Conservation (phyloP, 208 protist genomes). For the Crithidia acanthocephali region DNA sequence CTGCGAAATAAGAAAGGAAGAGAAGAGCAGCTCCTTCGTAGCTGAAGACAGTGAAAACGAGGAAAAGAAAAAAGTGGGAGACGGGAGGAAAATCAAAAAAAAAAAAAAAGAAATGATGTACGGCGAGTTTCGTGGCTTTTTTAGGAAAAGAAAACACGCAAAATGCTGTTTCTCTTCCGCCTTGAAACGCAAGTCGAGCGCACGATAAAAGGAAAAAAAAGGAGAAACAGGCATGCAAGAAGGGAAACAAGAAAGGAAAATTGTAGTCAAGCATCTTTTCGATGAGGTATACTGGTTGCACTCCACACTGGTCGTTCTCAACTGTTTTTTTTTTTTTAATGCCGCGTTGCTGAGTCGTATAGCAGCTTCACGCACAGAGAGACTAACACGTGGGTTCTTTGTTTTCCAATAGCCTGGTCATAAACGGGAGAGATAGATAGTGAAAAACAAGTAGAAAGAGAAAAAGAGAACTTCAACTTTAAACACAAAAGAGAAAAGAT, state of each 20-base stretch:
- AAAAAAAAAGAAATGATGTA: neutral
- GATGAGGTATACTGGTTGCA: conserved; percentile 6
- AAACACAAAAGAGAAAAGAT: too few relatives aligned
- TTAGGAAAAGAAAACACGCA: conserved; percentile 16
- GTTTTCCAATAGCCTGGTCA: neutral
- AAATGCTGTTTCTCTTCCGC: neutral
- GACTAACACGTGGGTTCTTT: neutral
- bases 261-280: neutral
- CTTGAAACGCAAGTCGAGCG: neutral
- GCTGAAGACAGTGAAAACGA: conserved; percentile 11
- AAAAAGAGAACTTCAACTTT: too few relatives aligned
- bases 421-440: neutral
- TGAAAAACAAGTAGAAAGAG: neutral
- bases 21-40: too few relatives aligned
- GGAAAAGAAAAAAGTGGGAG: conserved; percentile 19
- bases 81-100: conserved; percentile 12
- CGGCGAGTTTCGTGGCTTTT: neutral
- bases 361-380: neutral
- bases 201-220: neutral
- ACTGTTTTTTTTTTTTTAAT: neutral
- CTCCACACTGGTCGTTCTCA: conserved; percentile 9
- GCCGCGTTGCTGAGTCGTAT: neutral
- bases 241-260: conserved; percentile 1
- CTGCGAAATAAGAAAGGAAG: conserved; percentile 8
- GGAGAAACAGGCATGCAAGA: neutral